Evolutionary conservation across 495 filamentous ascomycete species (phyloP), one percentile per base, ranked within the genome.

Genomic region (Xylaria acuta): DNA sequence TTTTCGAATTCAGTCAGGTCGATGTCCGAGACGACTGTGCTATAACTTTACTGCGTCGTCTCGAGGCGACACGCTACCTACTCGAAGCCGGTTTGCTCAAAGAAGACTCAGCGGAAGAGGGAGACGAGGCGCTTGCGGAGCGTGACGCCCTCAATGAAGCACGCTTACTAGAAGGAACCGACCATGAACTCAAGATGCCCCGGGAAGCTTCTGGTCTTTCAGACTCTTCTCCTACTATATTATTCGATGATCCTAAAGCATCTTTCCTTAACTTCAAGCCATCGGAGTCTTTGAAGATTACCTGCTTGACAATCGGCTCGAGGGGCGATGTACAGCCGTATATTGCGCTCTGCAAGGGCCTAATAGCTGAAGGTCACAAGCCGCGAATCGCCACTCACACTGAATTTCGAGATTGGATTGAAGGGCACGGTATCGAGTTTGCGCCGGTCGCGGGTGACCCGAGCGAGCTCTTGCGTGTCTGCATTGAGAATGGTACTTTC

Each of bases 191-290:
- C 9, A 86, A 84, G 53, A 73, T 91, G 40, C 88, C 88, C 16
- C 85, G 85, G 47, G 86, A 86, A 38, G 80, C 85, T 9, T 80
- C 84, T 6, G 77, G 84, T 45, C 80, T 89, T 53, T 78, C 78
- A 27, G 89, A 92, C 43, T 79, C 77, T 41, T 85, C 87, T 9
- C 87, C 90, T 5, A 90, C 93, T 2, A 93, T 98, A 68, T 81
- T 94, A 12, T 98, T 98, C 76, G 96, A 99, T 77, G 96, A 98
- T 76, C 92, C 94, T 25, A 90, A 89, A 73, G 93, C 93, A 25
- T 98, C 96, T 0, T 94, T 98, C 71, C 86, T 99, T 73, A 95
- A 97, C 72, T 99, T 98, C 83, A 97, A 97, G 79, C 96, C 96
- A 0, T 83, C 88, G 7, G 88, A 95, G 75, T 86, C 94, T 11